Base-by-base conservation (phyloP, 768 basidiomycete species). In the Podaxis mareebaensis region DNA sequence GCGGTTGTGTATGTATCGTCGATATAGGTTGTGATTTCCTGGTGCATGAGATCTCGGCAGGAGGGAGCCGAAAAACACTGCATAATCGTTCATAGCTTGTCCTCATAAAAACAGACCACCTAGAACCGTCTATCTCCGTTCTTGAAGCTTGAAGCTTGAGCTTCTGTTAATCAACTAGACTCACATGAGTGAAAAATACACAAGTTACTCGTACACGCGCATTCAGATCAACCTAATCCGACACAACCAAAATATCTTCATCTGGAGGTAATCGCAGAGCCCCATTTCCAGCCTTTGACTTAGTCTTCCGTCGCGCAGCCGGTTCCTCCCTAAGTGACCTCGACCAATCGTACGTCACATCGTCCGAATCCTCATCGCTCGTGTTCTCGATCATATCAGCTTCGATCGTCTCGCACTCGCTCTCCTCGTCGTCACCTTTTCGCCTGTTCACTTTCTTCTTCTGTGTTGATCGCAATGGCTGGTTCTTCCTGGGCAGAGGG, bases 321-420 rank as follows among this genome's bases (percentile, higher is more conserved):
- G 64, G 70, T 36, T 66, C 66, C 8, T 72, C 65, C 7, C 75
- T 74, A 64, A 77, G 71, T n/a, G 64, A 67, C 30, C 61, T 74
- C 17, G 73, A 71, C 82, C 81, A 83, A 6, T 69, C 72, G 42
- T 71, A 71, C 13, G 42, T 57, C 36, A 68, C 70, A 48, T 54
- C 64, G 8, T 68, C 70, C 33, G 61, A 62, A 36, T 69, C 65
- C 8, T 53, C 65, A 13, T 74, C 72, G n/a, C 69, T 71, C 22
- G 36, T 39, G 6, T 69, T 67, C 28, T 53, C 60, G 2, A 13
- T 30, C 5, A 67, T 1, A 26, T 38, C 52, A 46, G 13, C 36
- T 24, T 60, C 51, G 12, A 60, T 60, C 33, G 49, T 60, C 48
- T 60, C 59, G 11, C 26, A 60, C 30, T 51, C 57, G 7, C 44